Conservation (phyloP, 441 rosid species). For the Erysimum pusillum region DNA sequence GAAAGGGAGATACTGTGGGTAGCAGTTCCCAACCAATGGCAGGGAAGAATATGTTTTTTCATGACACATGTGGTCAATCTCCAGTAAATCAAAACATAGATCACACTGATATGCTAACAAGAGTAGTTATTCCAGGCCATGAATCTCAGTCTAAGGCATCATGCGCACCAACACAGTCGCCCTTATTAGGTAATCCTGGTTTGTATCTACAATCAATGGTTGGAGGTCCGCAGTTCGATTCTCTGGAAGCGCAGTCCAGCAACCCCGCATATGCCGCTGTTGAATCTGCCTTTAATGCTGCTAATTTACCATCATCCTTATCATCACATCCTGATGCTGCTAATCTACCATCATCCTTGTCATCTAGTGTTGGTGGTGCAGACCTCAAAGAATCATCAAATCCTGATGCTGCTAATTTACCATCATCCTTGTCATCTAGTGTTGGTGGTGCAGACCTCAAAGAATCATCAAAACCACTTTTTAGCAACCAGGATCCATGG, state of each 20-base stretch:
- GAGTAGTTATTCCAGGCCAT: not conserved
- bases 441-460: constrained; percentile 11
- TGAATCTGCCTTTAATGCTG: not conserved
- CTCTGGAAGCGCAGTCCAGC: not conserved
- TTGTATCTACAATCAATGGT: not conserved
- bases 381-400: constrained; percentile 6
- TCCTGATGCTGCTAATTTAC: constrained; percentile 12
- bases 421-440: constrained; percentile 25
- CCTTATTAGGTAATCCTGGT: not conserved
- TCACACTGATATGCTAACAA: not conserved
- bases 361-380: constrained; percentile 20
- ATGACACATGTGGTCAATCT: not conserved
- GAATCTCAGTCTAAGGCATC: not conserved
- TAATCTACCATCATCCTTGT: constrained; percentile 19
- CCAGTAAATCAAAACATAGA: not conserved
- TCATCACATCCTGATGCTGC: constrained; percentile 9
- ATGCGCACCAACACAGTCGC: not conserved
- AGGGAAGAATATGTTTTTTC: not conserved
- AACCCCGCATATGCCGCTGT: not conserved
- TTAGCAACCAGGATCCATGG: constrained; percentile 8
- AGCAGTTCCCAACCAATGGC: not conserved
- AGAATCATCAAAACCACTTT: constrained; percentile 1
- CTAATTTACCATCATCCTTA: constrained; percentile 1
- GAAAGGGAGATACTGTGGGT: not conserved
- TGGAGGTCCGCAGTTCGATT: constrained; percentile 2